Evolutionary conservation across 768 basidiomycete genomes (phyloP).

Genomic region (Phylloporus scabripes): DNA sequence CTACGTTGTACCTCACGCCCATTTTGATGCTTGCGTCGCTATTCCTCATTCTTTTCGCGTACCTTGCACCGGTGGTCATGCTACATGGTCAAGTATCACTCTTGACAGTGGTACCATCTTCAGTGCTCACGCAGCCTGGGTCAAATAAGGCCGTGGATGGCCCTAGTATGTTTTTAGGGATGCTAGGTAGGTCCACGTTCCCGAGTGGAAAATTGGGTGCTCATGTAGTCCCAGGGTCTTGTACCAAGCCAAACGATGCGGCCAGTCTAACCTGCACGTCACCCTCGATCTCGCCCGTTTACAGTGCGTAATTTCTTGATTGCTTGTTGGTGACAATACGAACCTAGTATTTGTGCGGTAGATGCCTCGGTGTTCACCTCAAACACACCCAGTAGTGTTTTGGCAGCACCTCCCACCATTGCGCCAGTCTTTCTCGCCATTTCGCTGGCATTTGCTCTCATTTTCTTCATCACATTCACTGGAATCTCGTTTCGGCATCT

Average conservation of each 20-base stretch:
- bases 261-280: conserved; percentile 51
- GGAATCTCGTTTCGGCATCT: conserved; percentile 61
- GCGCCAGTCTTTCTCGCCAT: conserved; percentile 62
- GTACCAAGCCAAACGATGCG: conserved; percentile 45
- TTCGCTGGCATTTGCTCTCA: conserved; percentile 47
- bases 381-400: conserved; percentile 48
- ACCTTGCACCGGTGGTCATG: conserved; percentile 58
- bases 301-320: conserved; percentile 41
- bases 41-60: conserved; percentile 60
- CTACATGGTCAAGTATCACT: conserved; percentile 60
- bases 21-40: conserved; percentile 60
- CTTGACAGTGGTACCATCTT: conserved; percentile 57
- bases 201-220: neutral
- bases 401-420: conserved; percentile 55
- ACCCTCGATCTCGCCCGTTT: conserved; percentile 51
- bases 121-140: conserved; percentile 34
- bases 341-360: conserved; percentile 21
- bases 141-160: conserved; percentile 46
- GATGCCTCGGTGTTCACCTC: conserved; percentile 61
- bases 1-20: conserved; percentile 64
- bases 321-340: neutral
- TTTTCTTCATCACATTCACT: conserved; percentile 65
- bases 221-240: conserved; percentile 51
- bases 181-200: conserved; percentile 46
- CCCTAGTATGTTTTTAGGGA: conserved; percentile 61